These are phyloP conservation scores for Cordyceps militaris DNA, from an alignment of 2,329 filamentous ascomycete genomes.

Conservation along the genomic window DNA sequence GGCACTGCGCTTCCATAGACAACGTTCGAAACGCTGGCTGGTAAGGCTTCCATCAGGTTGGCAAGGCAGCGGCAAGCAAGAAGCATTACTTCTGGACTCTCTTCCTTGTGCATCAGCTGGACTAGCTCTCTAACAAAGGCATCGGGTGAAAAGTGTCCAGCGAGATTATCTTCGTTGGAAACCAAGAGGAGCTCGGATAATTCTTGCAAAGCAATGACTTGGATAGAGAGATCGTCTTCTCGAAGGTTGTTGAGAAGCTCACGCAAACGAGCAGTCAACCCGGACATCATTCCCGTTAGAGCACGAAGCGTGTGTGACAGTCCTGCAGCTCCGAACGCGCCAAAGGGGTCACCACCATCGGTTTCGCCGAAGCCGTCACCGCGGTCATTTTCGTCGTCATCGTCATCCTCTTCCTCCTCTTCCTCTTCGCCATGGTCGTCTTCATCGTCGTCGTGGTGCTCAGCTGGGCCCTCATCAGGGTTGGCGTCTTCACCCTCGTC, in stretches of 20 bases:
- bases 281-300: constrained; percentile 85
- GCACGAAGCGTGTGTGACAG: constrained; percentile 78
- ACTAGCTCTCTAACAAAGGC: constrained; percentile 94
- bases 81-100: constrained; percentile 96
- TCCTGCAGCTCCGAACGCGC: constrained; percentile 61
- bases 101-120: constrained; percentile 84
- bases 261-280: constrained; percentile 70
- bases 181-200: constrained; percentile 88
- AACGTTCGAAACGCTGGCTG: constrained; percentile 86
- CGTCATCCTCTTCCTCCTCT: constrained; percentile 20
- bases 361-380: constrained; percentile 56
- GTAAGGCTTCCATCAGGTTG: constrained; percentile 95
- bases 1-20: constrained; percentile 97
- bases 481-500: constrained; percentile 11
- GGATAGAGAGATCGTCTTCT: constrained; percentile 79
- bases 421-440: constrained; percentile 29
- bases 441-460: constrained; percentile 35
- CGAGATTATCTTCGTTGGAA: constrained; percentile 92
- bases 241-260: constrained; percentile 70
- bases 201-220: constrained; percentile 87
- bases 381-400: constrained; percentile 35
- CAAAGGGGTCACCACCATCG: constrained; percentile 58
- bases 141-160: constrained; percentile 91
- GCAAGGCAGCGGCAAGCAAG: constrained; percentile 91
- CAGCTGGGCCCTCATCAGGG: background rate